These are phyloP conservation scores for Colletotrichum aenigma DNA, from an alignment of 2,329 filamentous ascomycete genomes.

Conservation along the genomic window DNA sequence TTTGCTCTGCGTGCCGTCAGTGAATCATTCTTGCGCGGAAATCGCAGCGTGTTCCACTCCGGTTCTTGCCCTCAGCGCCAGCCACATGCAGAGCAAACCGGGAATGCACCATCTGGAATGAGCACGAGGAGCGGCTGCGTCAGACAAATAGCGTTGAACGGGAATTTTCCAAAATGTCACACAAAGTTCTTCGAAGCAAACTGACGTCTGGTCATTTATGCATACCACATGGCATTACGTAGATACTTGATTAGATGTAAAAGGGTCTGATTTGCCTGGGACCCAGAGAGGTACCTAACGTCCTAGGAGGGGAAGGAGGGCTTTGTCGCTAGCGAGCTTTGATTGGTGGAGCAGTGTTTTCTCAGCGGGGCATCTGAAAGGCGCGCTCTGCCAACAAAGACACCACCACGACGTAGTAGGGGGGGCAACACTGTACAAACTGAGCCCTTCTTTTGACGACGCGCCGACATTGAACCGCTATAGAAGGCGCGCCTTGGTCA, in stretches of 20 bases:
- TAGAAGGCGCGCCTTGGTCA: neutral
- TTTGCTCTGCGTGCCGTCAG: neutral
- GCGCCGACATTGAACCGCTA: neutral
- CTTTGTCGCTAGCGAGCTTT: neutral
- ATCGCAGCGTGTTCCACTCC: neutral
- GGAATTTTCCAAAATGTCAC: neutral
- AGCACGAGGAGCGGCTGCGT: neutral
- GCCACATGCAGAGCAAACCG: neutral
- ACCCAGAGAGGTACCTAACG: neutral
- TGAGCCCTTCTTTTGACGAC: slow-evolving; percentile 1
- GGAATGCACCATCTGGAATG: neutral
- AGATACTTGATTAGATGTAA: slow-evolving; percentile 11
- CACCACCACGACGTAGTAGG: neutral
- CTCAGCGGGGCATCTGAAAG: neutral
- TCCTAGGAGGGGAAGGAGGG: neutral
- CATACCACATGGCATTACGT: neutral
- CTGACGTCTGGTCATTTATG: neutral
- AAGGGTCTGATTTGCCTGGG: neutral
- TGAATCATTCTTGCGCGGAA: neutral
- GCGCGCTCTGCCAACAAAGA: neutral
- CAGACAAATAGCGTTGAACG: neutral
- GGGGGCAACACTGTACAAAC: neutral
- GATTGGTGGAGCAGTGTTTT: neutral
- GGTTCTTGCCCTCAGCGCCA: neutral
- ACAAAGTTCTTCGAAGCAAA: neutral